Conservation (phyloP, 768 basidiomycete species). For the Boletus rubroflammeus region DNA sequence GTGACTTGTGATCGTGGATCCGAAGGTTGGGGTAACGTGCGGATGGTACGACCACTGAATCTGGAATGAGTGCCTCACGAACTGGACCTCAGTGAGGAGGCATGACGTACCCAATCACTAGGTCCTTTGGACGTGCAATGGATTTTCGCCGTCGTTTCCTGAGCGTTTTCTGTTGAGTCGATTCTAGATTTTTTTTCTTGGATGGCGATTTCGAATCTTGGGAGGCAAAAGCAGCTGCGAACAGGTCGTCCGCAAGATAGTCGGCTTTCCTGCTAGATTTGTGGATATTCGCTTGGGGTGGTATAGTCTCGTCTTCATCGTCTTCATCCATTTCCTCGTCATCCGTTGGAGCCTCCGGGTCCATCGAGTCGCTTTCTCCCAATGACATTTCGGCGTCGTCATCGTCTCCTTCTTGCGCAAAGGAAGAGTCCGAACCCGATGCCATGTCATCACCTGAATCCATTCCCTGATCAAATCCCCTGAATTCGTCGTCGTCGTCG, state of each 20-base stretch:
- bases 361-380: slow-evolving; percentile 7
- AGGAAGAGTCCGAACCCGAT: slow-evolving; percentile 14
- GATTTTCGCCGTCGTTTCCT: slow-evolving; percentile 33
- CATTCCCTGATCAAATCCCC: slow-evolving; percentile 4
- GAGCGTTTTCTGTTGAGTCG: slow-evolving; percentile 20
- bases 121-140: slow-evolving; percentile 41
- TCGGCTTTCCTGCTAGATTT: slow-evolving; percentile 35
- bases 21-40: slow-evolving; percentile 38
- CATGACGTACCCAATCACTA: slow-evolving; percentile 49
- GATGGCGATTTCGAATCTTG: slow-evolving; percentile 11
- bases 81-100: neutral
- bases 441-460: slow-evolving; percentile 8
- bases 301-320: neutral
- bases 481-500: slow-evolving; percentile 18
- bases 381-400: slow-evolving; percentile 9
- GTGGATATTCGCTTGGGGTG: neutral
- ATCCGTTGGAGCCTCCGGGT: slow-evolving; percentile 14
- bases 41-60: slow-evolving; percentile 51
- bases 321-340: slow-evolving; percentile 21
- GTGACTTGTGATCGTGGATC: slow-evolving; percentile 33
- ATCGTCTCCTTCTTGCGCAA: slow-evolving; percentile 16
- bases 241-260: slow-evolving; percentile 66
- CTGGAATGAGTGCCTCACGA: slow-evolving; percentile 2
- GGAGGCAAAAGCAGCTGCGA: slow-evolving; percentile 51
- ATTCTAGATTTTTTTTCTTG: slow-evolving; percentile 23